Base-by-base conservation (phyloP, 2,329 filamentous ascomycete genomes). In the Lasiodiplodia gonubiensis region DNA sequence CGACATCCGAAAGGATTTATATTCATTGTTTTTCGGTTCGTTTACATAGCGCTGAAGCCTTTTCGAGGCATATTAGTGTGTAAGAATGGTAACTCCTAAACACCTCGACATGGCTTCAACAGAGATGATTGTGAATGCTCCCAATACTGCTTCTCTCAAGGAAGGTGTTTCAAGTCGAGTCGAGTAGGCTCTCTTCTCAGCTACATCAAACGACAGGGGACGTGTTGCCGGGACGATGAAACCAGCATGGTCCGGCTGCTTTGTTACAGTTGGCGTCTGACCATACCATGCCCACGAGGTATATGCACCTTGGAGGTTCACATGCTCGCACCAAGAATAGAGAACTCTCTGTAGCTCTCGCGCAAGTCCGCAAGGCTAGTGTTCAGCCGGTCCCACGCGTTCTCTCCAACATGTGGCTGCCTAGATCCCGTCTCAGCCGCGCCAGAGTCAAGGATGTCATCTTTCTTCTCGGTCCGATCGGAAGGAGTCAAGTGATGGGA, bases 1-100 rank as follows among this genome's bases (percentile, higher is more conserved):
- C 59, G 59, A 46, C 35, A 51, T 63, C 59, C 59, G 59, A 63
- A 35, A 63, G 59, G 59, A 51, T 63, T 33, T 48, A 30, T n/a
- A 49, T 48, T 63, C 30, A 30, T 63, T 63, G n/a, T 61, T 63
- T 35, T 21, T 37, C 27, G 27, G 42, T 51, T 51, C 14, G 23
- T 11, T 37, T 25, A 33, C 8, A 63, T 30, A 63, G 21, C 27
- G 59, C 59, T 51, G 30, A n/a, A 51, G 59, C 16, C 57, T 46
- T 25, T 46, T 35, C 18, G 6, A 37, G 59, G 59, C 46, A 37
- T n/a, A n/a, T 33, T 61, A 51, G 59, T 51, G 27, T 51, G 59
- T 48, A 30, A 46, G 42, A 61, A 63, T 63, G 46, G 21, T 63
- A 63, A 51, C 25, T 51, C 23, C 14, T 51, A 46, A 63, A 33